These are phyloP conservation scores for Coffea canephora DNA, from an alignment of 257 asterid genomes.

Conservation along the genomic window DNA sequence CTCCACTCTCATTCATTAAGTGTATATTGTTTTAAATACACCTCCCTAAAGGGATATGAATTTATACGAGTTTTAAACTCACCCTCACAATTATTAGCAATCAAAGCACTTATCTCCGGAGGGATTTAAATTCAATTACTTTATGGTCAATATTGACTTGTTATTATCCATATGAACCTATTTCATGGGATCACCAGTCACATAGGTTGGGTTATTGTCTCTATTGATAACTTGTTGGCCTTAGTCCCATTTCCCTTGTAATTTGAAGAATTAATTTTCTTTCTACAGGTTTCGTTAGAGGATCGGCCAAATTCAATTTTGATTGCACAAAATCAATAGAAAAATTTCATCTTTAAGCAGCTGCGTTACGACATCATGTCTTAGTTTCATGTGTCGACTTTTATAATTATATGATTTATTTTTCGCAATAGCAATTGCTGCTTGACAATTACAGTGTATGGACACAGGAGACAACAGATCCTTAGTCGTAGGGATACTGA, in stretches of 20 bases:
- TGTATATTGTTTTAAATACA: too few relatives aligned
- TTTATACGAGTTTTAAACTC: too few relatives aligned
- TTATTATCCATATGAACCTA: too few relatives aligned
- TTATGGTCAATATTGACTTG: too few relatives aligned
- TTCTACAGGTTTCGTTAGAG: slow-evolving; percentile 11
- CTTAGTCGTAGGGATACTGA: not conserved
- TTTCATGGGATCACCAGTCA: not conserved
- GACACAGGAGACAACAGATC: not conserved
- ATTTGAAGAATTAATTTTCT: not conserved
- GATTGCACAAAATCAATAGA: slow-evolving; percentile 19
- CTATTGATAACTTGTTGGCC: not conserved
- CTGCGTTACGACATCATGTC: not conserved
- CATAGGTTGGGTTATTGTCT: not conserved
- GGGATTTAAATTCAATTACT: too few relatives aligned
- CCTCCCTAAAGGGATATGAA: too few relatives aligned
- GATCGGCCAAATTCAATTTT: slow-evolving; percentile 12
- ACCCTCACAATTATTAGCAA: too few relatives aligned
- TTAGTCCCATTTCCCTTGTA: slow-evolving; percentile 3
- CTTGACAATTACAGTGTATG: not conserved
- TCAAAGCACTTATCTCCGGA: too few relatives aligned
- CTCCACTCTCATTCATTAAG: too few relatives aligned
- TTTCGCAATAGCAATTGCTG: too few relatives aligned
- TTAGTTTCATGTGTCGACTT: too few relatives aligned
- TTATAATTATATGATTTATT: too few relatives aligned
- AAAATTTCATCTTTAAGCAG: not conserved